These are phyloP conservation scores for Hymenoscyphus repandus DNA, from an alignment of 2,329 filamentous ascomycete genomes.

Conservation along the genomic window DNA sequence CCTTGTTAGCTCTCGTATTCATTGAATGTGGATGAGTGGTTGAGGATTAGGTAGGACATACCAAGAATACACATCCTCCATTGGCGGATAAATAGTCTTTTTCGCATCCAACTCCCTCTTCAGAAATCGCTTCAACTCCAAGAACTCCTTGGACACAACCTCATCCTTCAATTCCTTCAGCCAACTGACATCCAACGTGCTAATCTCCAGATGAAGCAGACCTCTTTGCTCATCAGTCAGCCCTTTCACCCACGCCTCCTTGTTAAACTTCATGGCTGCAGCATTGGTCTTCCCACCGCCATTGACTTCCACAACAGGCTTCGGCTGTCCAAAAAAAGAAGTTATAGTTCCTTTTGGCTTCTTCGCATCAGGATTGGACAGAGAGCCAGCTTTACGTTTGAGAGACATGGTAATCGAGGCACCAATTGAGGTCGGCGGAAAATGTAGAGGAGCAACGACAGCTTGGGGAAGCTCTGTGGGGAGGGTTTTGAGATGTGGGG, in stretches of 20 bases:
- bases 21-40: slow-evolving; percentile 3
- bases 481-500: background rate
- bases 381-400: slow-evolving; percentile 56
- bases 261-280: slow-evolving; percentile 63
- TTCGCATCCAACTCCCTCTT: slow-evolving; percentile 68
- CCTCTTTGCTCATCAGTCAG: slow-evolving; percentile 77
- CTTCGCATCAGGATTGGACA: slow-evolving; percentile 49
- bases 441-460: slow-evolving; percentile 18
- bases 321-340: slow-evolving; percentile 75
- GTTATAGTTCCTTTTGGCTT: slow-evolving; percentile 76
- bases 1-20: background rate
- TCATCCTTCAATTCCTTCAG: slow-evolving; percentile 84
- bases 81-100: slow-evolving; percentile 80
- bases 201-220: slow-evolving; percentile 82
- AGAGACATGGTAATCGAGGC: slow-evolving; percentile 33
- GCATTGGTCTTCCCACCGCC: slow-evolving; percentile 36
- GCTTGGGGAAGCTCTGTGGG: slow-evolving; percentile 3
- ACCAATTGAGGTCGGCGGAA: slow-evolving; percentile 3
- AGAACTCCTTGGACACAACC: slow-evolving; percentile 70
- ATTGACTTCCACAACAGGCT: slow-evolving; percentile 14
- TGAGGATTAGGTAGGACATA: slow-evolving; percentile 38
- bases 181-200: slow-evolving; percentile 90
- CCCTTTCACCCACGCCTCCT: slow-evolving; percentile 79
- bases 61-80: slow-evolving; percentile 92
- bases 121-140: slow-evolving; percentile 83